These are phyloP conservation scores for Leccinum barrowsii DNA, from an alignment of 768 basidiomycete species.

Conservation along the genomic window DNA sequence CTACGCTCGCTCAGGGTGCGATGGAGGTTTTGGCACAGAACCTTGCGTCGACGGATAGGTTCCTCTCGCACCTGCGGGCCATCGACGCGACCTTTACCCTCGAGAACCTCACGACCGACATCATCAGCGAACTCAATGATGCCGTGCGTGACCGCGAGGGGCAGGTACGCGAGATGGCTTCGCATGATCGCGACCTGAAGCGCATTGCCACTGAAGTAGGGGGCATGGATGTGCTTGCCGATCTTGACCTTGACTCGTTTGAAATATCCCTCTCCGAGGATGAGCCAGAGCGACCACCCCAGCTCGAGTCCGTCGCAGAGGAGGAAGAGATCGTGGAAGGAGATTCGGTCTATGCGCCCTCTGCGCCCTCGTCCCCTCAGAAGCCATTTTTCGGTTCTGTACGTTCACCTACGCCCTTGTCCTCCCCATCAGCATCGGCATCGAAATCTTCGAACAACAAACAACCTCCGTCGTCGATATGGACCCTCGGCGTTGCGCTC, in stretches of 20 bases:
- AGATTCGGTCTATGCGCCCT: constrained; percentile 37
- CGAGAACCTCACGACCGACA: constrained; percentile 69
- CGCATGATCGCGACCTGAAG: constrained; percentile 76
- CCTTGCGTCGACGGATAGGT: constrained; percentile 73
- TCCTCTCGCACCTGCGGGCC: constrained; percentile 66
- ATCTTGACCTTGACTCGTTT: constrained; percentile 70
- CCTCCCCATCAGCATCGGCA: constrained; percentile 45
- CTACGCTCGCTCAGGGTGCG: constrained; percentile 45
- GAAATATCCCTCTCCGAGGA: constrained; percentile 35
- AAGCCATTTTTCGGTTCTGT: constrained; percentile 56
- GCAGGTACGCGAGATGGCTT: constrained; percentile 75
- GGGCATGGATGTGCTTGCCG: constrained; percentile 67
- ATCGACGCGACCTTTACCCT: constrained; percentile 54
- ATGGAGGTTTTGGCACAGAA: constrained; percentile 72
- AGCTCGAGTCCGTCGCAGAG: constrained; percentile 38
- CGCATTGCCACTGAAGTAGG: constrained; percentile 76
- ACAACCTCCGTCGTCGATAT: constrained; percentile 28
- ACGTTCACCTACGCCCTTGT: constrained; percentile 44
- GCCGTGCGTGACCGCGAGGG: constrained; percentile 72
- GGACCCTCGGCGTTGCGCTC: constrained; percentile 37
- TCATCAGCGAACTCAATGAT: constrained; percentile 76
- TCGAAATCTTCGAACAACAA: constrained; percentile 27
- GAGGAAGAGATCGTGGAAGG: constrained; percentile 41
- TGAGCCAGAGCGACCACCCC: constrained; percentile 25
- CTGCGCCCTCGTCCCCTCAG: constrained; percentile 43